Evolutionary conservation across 345 rosid genomes (phyloP).

Genomic region (Linum trigynum): DNA sequence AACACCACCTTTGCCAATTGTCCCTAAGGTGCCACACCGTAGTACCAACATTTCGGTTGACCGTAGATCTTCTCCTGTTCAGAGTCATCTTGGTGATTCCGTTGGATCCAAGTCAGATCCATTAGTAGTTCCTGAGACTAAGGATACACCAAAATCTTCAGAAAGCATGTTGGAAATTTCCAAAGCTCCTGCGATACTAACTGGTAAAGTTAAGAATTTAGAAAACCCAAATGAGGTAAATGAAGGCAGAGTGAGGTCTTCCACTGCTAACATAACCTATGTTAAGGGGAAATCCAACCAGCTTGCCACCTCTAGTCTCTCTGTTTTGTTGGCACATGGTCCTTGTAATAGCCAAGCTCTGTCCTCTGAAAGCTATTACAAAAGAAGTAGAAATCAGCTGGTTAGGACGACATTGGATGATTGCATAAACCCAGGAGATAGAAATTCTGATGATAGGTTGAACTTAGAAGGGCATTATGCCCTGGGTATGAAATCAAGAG

Average conservation of each 20-base stretch:
- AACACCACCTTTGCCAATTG: constrained; percentile 32
- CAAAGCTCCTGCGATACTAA: constrained; percentile 29
- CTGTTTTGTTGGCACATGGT: constrained; percentile 19
- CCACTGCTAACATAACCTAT: constrained; percentile 40
- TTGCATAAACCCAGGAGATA: constrained; percentile 21
- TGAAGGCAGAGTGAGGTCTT: constrained; percentile 28
- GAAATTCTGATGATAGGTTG: constrained; percentile 23
- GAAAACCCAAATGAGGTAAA: constrained; percentile 32
- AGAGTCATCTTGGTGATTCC: constrained; percentile 32
- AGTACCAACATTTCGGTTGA: constrained; percentile 26
- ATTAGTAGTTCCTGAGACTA: constrained; percentile 30
- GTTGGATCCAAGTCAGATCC: constrained; percentile 35
- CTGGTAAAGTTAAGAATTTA: constrained; percentile 26
- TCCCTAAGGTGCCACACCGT: constrained; percentile 31
- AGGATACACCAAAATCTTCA: constrained; percentile 27
- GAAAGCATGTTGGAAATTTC: constrained; percentile 31
- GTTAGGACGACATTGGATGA: constrained; percentile 52
- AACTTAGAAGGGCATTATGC: constrained; percentile 30
- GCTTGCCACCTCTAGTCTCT: constrained; percentile 55
- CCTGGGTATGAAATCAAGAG: constrained; percentile 28
- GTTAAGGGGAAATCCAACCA: constrained; percentile 75
- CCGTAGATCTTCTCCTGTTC: constrained; percentile 26
- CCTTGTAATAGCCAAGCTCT: constrained; percentile 28
- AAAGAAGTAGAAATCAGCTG: constrained; percentile 77
- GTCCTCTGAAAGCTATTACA: constrained; percentile 60